A percentile compares a stretch with the other conserved stretches of the same genome.
These are phyloP conservation scores for Kentomonas sorsogonicus DNA, from an alignment of 208 protist species.

Conservation along the genomic window DNA sequence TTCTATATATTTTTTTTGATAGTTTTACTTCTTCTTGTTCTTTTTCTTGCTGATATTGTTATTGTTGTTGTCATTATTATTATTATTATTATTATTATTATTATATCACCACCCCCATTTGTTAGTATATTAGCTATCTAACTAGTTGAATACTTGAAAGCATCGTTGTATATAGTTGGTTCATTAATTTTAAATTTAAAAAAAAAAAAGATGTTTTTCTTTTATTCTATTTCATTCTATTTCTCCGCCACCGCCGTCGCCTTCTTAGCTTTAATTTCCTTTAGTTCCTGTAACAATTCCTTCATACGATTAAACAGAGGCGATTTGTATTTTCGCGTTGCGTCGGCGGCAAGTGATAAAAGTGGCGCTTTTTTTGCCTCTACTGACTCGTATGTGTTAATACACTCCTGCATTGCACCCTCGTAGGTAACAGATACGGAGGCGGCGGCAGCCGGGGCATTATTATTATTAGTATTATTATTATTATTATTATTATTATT, in stretches of 20 bases:
- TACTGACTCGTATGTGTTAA: slow-evolving; percentile 59
- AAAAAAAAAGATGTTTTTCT: background rate
- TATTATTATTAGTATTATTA: background rate
- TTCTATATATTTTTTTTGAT: too few relatives aligned
- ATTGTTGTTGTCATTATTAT: too few relatives aligned
- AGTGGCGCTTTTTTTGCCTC: slow-evolving; percentile 41
- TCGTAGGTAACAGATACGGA: slow-evolving; percentile 19
- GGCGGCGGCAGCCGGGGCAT: background rate
- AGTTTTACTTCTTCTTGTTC: too few relatives aligned
- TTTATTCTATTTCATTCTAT: slow-evolving; percentile 3
- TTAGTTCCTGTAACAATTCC: slow-evolving; percentile 73
- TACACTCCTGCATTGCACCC: slow-evolving; percentile 60
- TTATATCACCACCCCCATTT: too few relatives aligned
- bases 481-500: background rate
- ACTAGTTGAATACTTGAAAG: too few relatives aligned
- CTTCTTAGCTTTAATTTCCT: slow-evolving; percentile 54
- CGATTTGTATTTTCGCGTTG: slow-evolving; percentile 81
- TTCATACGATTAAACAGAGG: slow-evolving; percentile 85
- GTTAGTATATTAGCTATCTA: too few relatives aligned
- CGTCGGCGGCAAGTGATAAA: slow-evolving; percentile 75
- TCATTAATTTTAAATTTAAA: too few relatives aligned
- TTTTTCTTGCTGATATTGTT: too few relatives aligned
- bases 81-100: too few relatives aligned
- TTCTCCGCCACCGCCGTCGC: too few relatives aligned
- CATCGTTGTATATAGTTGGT: too few relatives aligned